Base-by-base conservation (phyloP, 2,329 filamentous ascomycete genomes). In the Penicillium fuscoglaucum region DNA sequence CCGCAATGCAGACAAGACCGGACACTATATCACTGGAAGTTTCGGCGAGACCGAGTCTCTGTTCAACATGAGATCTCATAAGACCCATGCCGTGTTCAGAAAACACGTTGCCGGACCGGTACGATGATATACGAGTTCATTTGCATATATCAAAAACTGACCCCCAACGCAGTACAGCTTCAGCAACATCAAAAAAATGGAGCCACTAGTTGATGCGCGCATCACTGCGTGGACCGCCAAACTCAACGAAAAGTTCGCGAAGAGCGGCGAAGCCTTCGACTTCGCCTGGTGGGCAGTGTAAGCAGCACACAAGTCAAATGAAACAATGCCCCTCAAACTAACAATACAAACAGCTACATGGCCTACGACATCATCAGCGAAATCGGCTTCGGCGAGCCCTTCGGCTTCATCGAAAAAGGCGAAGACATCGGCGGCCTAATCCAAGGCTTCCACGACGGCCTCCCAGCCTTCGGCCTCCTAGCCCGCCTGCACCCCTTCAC, bases 291-390 rank as follows among this genome's bases (percentile, higher is more conserved):
- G 83, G 83, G 79, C 80, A 48, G 78, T 82, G 68, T 78, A 69
- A 63, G 74, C 61, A 53, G 17, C 40, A 43, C 10, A 15, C 17
- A 8, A 35, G 3, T 4, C 6, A 49, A 31, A 29, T 24, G 4
- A 17, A 26, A 28, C 3, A 2, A 29, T 15, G 4, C 24, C 4
- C 4, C 29, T 19, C 19, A 19, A 26, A 52, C 47, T 55, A 47
- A 57, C 31, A 21, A 55, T 28, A 17, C 17, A 53, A 35, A 31
- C 26, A 76, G 71, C 7, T 83, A 78, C 62, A 77, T 84, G 75
- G 83, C 82, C 4, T 86, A 84, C 72, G 83, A 86, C 63, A 79
- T 84, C 37, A 83, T 86, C 55, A 80, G 78, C 26, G 81, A 84
- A 59, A 74, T 86, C 41, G 82, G 80, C 1, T 86, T 85, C 62